Conservation (phyloP, 2,329 filamentous ascomycete species). For the Verticillium klebahnii region DNA sequence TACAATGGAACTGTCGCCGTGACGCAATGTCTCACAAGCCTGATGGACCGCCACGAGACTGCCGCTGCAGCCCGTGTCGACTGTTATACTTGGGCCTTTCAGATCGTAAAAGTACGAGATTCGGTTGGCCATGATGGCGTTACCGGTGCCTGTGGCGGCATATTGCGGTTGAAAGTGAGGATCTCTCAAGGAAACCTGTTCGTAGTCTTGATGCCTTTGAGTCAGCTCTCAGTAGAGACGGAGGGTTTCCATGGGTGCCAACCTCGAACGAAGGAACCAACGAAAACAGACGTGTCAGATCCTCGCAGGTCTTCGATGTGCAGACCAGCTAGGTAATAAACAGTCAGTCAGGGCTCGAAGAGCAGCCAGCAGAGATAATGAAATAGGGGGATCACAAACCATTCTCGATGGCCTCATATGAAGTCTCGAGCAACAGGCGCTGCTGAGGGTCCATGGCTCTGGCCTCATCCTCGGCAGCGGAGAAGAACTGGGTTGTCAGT, state of each 20-base stretch:
- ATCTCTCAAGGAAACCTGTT: conserved; percentile 44
- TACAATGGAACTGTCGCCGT: conserved; percentile 37
- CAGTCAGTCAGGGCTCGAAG: not conserved
- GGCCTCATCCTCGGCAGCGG: conserved; percentile 43
- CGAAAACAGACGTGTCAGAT: conserved; percentile 41
- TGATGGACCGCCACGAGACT: conserved; percentile 50
- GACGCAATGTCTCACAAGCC: conserved; percentile 43
- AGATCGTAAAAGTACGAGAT: conserved; percentile 53
- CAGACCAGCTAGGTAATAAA: conserved; percentile 31
- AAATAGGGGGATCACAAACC: conserved; percentile 23
- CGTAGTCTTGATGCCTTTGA: conserved; percentile 34
- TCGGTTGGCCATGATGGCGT: conserved; percentile 50
- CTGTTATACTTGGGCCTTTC: conserved; percentile 49
- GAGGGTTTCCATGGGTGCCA: conserved; percentile 4
- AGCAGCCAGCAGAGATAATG: not conserved
- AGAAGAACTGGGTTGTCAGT: conserved; percentile 38
- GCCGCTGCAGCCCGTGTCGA: conserved; percentile 57
- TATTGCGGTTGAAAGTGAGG: conserved; percentile 45
- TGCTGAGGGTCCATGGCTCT: conserved; percentile 50
- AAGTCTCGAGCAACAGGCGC: conserved; percentile 44
- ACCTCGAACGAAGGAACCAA: conserved; percentile 48
- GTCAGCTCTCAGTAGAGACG: not conserved
- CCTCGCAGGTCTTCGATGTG: conserved; percentile 37
- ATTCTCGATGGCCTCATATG: conserved; percentile 47
- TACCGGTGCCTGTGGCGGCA: conserved; percentile 48